Conservation (phyloP, 2,329 filamentous ascomycete species). For the Cercospora nicotianae region DNA sequence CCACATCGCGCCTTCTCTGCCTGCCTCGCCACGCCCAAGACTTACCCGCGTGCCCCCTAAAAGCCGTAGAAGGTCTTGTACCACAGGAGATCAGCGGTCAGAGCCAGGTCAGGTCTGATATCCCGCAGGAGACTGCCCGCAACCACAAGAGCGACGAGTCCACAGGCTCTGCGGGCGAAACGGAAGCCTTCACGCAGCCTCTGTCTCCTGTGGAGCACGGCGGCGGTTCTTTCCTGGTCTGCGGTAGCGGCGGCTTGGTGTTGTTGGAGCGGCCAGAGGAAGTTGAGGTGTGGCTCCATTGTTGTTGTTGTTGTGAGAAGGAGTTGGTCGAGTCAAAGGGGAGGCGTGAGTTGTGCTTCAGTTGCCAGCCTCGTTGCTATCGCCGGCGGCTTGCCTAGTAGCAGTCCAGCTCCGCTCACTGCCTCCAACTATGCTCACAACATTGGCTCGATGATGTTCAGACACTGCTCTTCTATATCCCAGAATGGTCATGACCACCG, state of each 20-base stretch:
- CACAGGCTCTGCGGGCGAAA: conserved; percentile 1
- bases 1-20: background rate
- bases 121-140: background rate
- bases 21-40: background rate
- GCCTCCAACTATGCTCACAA: background rate
- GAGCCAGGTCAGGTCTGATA: background rate
- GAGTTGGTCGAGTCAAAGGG: background rate
- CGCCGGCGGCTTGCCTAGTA: background rate
- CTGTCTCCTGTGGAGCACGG: background rate
- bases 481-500: background rate
- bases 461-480: background rate
- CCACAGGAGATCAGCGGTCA: conserved; percentile 6
- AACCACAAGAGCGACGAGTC: background rate
- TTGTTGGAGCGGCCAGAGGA: background rate
- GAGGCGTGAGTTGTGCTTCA: background rate
- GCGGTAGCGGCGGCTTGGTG: background rate
- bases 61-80: conserved; percentile 3
- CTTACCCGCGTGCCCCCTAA: background rate
- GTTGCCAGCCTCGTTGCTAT: background rate
- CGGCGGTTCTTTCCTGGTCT: background rate
- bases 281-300: conserved; percentile 2
- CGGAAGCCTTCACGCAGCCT: background rate
- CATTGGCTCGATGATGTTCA: background rate
- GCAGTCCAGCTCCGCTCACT: background rate
- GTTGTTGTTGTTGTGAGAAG: background rate